Base-by-base conservation (phyloP, 1,284 basidiomycete species). In the Cutaneotrichosporon mucoides region DNA sequence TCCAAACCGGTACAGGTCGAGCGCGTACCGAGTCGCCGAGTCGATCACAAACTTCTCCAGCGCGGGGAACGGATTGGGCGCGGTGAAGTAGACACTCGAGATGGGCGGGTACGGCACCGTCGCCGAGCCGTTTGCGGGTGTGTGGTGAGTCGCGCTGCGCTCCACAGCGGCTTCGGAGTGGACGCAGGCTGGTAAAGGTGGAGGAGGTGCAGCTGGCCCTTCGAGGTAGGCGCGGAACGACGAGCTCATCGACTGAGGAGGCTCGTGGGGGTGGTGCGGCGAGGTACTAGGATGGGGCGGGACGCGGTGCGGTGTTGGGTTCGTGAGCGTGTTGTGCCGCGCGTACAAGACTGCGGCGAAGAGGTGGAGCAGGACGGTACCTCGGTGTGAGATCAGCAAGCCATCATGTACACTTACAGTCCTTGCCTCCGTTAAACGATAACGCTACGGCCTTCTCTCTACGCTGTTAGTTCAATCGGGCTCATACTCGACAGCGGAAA, bases 351-450 rank as follows among this genome's bases (percentile, higher is more conserved):
- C 85, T 0, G 87, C 90, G 3, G 88, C 87, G 53, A 90, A 88
- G 41, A 99, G 85, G 76, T 97, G 94, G 3, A 98, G 82, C 24
- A 99, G 84, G 10, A 98, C 93, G 0, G 94, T 98, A 75, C 93
- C 92, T 94, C n/a, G n/a, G 11, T 37, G 15, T 2, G 44, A 33
- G 44, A n/a, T 46, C 13, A 15, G 15, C 24, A 15, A 46, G 44
- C 10, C 44, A 16, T 40, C 15, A 40, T 43, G 52, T 24, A n/a
- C 0, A 81, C 89, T 69, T 68, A 93, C 93, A 98, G 73, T 99
- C 95, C 76, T 99, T 99, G 47, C 95, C 95, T 11, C 95, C 95
- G 68, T 99, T 99, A 81, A 97, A 99, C 76, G 92, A 96, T 55
- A 99, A 82, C 5, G 89, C 88, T 12, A 92, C 79, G 55, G 82